A percentile compares a stretch with the other conserved stretches of the same genome.
Evolutionary conservation across 2,329 filamentous ascomycete genomes (phyloP).

Genomic region (Fusarium equiseti): DNA sequence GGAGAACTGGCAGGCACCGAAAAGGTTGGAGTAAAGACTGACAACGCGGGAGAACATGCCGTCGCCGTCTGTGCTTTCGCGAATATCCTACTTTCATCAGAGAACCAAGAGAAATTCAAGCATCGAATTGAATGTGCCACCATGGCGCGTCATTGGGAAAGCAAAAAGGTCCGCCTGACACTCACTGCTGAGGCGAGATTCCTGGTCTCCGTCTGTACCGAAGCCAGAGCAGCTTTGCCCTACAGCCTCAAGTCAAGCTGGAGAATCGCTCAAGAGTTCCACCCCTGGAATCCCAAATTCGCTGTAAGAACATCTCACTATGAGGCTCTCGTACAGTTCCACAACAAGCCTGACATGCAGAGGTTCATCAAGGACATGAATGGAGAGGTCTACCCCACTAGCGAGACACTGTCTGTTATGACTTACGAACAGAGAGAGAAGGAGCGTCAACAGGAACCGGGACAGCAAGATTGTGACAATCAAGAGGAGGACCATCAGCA

Average conservation of each 20-base stretch:
- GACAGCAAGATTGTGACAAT: no score
- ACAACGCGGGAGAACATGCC: constrained; percentile 37
- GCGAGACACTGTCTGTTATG: neutral
- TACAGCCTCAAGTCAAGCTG: neutral
- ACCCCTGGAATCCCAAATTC: neutral
- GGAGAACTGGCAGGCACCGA: neutral
- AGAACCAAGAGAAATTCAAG: constrained; percentile 15
- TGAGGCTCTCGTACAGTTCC: neutral
- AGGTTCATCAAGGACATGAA: neutral
- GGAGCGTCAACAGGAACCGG: neutral
- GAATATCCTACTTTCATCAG: neutral
- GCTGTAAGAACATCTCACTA: neutral
- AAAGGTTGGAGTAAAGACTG: constrained; percentile 5
- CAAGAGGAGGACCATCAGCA: neutral
- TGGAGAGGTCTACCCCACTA: neutral
- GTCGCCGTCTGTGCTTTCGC: constrained; percentile 22
- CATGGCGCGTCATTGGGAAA: constrained; percentile 2
- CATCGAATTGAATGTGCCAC: constrained; percentile 17
- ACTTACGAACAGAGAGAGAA: neutral
- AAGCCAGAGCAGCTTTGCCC: no score
- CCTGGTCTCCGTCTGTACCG: constrained; percentile 4
- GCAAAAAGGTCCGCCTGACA: neutral
- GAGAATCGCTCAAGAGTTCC: neutral
- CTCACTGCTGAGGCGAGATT: neutral
- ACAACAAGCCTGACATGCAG: neutral